Conservation (phyloP, 225 moss, liverwort and hornwort genomes). For the Takakia lepidozioides region DNA sequence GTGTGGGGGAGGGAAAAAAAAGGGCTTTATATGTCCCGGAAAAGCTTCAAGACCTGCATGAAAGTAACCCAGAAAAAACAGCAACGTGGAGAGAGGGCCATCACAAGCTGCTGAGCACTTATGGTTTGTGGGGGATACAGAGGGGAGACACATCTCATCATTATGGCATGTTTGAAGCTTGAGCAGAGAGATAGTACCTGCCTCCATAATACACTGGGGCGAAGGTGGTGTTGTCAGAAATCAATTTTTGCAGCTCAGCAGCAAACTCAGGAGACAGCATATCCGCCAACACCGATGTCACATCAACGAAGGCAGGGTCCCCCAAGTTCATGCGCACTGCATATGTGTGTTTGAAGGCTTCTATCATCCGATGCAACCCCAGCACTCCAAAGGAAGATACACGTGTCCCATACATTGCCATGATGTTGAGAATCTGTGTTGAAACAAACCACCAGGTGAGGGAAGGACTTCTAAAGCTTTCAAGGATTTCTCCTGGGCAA, state of each 20-base stretch:
- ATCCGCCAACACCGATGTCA: slow-evolving; percentile 48
- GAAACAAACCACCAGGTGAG: background rate
- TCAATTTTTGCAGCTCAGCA: slow-evolving; percentile 30
- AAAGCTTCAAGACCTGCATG: too few species aligned
- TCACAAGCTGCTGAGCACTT: too few species aligned
- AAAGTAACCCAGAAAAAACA: too few species aligned
- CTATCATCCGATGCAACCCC: slow-evolving; percentile 64
- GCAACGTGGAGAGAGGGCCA: too few species aligned
- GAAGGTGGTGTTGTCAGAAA: slow-evolving; percentile 63
- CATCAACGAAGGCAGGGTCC: slow-evolving; percentile 59
- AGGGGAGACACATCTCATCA: too few species aligned
- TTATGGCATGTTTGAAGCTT: too few species aligned
- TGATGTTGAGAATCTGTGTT: slow-evolving; percentile 81
- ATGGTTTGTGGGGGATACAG: too few species aligned
- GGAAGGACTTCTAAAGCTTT: background rate
- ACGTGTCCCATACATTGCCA: slow-evolving; percentile 36
- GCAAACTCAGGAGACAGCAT: slow-evolving; percentile 67
- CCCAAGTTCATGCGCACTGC: slow-evolving; percentile 64
- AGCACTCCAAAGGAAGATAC: slow-evolving; percentile 21
- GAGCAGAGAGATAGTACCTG: slow-evolving; percentile 34
- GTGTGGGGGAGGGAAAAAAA: too few species aligned
- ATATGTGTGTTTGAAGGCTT: slow-evolving; percentile 83
- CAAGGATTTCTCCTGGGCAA: background rate
- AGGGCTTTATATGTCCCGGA: too few species aligned
- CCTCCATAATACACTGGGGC: slow-evolving; percentile 68